These are phyloP conservation scores for Rhododendron simsii DNA, from an alignment of 148 eudicot species.

Conservation along the genomic window DNA sequence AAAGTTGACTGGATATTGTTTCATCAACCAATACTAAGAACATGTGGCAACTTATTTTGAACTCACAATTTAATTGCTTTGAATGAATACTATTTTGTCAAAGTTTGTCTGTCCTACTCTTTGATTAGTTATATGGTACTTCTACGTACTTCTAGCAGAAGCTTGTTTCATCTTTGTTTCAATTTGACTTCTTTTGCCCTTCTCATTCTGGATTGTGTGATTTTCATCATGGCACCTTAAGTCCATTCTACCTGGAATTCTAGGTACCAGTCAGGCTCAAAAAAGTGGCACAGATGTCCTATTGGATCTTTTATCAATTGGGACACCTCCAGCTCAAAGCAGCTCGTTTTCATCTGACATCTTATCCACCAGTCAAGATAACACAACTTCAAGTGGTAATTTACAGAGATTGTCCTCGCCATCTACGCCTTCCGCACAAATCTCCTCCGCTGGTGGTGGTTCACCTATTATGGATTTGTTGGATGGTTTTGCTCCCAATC, in stretches of 20 bases:
- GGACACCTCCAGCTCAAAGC: constrained; percentile 57
- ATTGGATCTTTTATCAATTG: constrained; percentile 88
- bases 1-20: not conserved
- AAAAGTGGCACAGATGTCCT: constrained; percentile 72
- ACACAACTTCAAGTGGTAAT: constrained; percentile 35
- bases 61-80: not conserved
- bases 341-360: constrained; percentile 47
- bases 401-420: constrained; percentile 48
- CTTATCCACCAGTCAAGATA: constrained; percentile 49
- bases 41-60: not conserved
- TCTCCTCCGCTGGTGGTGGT: constrained; percentile 42
- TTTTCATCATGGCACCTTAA: not conserved
- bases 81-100: not conserved
- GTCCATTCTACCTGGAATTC: constrained; percentile 18
- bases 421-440: constrained; percentile 37
- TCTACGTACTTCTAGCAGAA: not conserved
- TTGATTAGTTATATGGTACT: not conserved
- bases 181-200: not conserved
- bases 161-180: not conserved
- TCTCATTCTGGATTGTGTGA: not conserved
- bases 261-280: constrained; percentile 64
- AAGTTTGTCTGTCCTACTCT: not conserved
- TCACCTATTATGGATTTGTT: constrained; percentile 70
- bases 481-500: constrained; percentile 61
- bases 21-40: constrained; percentile 3